Evolutionary conservation across 2,329 filamentous ascomycete genomes (phyloP).

Genomic region (Microdochium bolleyi): DNA sequence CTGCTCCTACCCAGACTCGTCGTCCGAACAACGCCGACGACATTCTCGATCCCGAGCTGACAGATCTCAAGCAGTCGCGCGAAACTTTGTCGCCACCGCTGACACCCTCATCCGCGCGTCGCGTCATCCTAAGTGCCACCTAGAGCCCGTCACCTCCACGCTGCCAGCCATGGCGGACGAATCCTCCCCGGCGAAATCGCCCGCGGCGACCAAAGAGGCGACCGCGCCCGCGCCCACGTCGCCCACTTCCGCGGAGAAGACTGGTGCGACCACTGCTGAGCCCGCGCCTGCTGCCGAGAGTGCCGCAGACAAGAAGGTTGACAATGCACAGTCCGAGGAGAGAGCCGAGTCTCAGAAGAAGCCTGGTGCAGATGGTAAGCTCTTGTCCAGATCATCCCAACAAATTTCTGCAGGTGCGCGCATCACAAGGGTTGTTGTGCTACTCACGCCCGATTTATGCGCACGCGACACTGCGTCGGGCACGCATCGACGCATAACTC

Average conservation of each 20-base stretch:
- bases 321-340: constrained; percentile 4
- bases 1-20: neutral
- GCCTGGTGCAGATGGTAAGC: neutral
- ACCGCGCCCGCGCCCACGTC: neutral
- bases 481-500: no score
- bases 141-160: neutral
- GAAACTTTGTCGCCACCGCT: neutral
- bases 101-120: neutral
- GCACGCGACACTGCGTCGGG: neutral
- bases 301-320: neutral
- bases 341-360: constrained; percentile 4
- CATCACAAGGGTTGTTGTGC: neutral
- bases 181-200: neutral
- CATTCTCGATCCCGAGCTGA: neutral
- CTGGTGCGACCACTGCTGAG: neutral
- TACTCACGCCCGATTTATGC: neutral
- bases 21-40: neutral
- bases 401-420: neutral
- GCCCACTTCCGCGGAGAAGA: neutral
- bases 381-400: neutral
- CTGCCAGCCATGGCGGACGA: neutral
- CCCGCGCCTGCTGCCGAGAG: neutral
- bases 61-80: neutral
- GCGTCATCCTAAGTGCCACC: neutral
- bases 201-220: neutral